Evolutionary conservation across 257 asterid genomes (phyloP).

Genomic region (Salvia rosmarinus): DNA sequence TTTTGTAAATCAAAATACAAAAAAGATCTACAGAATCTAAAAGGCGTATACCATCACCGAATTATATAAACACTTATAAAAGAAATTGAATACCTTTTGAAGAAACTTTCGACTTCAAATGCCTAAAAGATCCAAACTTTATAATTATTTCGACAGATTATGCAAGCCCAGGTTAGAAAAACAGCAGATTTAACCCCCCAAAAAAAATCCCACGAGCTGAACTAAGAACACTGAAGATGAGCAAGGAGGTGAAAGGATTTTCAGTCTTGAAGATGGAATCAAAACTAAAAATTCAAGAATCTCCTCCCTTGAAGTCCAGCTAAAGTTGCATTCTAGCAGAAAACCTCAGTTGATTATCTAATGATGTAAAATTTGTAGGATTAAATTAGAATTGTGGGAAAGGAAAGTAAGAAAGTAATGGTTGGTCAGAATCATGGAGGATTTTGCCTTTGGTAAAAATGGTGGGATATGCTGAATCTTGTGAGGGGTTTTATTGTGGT

Average conservation of each 20-base stretch:
- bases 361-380: constrained; percentile 26
- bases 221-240: constrained; percentile 12
- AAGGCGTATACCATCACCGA: constrained; percentile 26
- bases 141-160: constrained; percentile 48
- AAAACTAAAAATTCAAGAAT: constrained; percentile 22
- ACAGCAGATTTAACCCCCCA: constrained; percentile 29
- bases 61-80: background rate
- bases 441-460: constrained; percentile 29
- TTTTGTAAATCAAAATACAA: constrained; percentile 21
- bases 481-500: constrained; percentile 62
- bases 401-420: constrained; percentile 21
- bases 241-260: background rate
- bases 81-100: constrained; percentile 35
- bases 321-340: constrained; percentile 34
- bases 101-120: constrained; percentile 41
- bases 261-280: constrained; percentile 20
- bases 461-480: constrained; percentile 49
- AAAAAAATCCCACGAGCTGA: background rate
- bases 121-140: constrained; percentile 51
- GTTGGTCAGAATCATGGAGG: constrained; percentile 43
- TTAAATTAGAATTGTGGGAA: constrained; percentile 27
- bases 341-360: background rate
- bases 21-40: constrained; percentile 41
- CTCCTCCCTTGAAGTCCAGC: constrained; percentile 14
- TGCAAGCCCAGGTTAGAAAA: constrained; percentile 38